Evolutionary conservation across 768 basidiomycete species (phyloP).

Genomic region (Kwoniella dendrophila): DNA sequence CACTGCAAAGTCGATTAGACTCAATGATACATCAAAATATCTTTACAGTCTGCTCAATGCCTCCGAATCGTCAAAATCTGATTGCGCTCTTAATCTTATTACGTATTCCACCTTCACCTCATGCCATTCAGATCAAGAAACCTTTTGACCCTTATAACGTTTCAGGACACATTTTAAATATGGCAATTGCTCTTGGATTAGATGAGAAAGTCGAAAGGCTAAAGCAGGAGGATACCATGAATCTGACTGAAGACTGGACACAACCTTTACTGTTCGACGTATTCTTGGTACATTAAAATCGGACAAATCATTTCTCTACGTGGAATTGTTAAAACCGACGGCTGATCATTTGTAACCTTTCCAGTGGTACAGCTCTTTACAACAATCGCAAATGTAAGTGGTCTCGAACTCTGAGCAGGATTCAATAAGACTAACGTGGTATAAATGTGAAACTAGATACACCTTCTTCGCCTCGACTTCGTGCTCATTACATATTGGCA

Average conservation of each 20-base stretch:
- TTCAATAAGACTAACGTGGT: not conserved
- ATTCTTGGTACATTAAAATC: not conserved
- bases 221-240: not conserved
- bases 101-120: not conserved
- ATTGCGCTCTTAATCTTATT: not conserved
- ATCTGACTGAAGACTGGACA: not conserved
- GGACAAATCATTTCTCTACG: no score
- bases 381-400: not conserved
- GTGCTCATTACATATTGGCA: no score
- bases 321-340: not conserved
- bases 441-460: not conserved
- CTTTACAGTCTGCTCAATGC: not conserved
- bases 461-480: slow-evolving; percentile 2
- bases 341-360: not conserved
- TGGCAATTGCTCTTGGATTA: not conserved
- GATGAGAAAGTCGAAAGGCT: not conserved
- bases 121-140: not conserved
- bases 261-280: not conserved
- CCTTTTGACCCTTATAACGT: not conserved
- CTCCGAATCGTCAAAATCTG: not conserved
- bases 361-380: not conserved
- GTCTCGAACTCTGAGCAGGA: not conserved
- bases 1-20: no score
- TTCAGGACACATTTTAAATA: not conserved
- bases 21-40: not conserved